Base-by-base conservation (phyloP, 164 flowering plant species). In the Pachysandra terminalis region DNA sequence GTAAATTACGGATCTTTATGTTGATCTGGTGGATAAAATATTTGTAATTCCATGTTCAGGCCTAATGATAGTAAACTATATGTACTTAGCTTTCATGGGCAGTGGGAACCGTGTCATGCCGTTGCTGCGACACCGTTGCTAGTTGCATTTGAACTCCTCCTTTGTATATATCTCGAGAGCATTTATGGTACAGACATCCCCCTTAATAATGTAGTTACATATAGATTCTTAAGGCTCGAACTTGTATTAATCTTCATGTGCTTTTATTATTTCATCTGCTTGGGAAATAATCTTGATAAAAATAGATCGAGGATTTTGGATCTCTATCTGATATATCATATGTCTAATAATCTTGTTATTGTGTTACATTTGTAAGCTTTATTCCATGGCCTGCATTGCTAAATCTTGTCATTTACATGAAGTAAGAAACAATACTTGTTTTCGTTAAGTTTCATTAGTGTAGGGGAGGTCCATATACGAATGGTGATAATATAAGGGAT, bases 41-140 rank as follows among this genome's bases (percentile, higher is more conserved):
- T n/a, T n/a, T n/a, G n/a, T 53, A 51, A 68, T 58, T 26, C 56
- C 19, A 37, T 68, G n/a, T n/a, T n/a, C n/a, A n/a, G 51, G 37
- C 45, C 37, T 25, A 40, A 49, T 59, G 16, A 66, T 35, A 23
- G 7, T 32, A 32, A 35, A 14, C 45, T 24, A 58, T 26, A 37
- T 45, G 17, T 27, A 40, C 17, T 65, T 75, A 64, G 68, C 14
- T 67, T 68, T 74, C 56, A 70, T 79, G 71, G 56, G 66, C 86
- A 90, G 98, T 93, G 98, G 98, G 98, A 97, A 61, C 98, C 98
- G 10, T 93, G 97, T 73, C 97, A 93, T 84, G 88, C 97, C 16
- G 74, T 93, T 66, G 92, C 87, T 61, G 93, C 96, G 0, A 85
- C 82, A 56, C 96, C 97, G 9, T 76, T 93, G 85, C 86, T 90